These are phyloP conservation scores for Plasmodium ovale DNA, from an alignment of 169 alveolate genomes.

Conservation along the genomic window DNA sequence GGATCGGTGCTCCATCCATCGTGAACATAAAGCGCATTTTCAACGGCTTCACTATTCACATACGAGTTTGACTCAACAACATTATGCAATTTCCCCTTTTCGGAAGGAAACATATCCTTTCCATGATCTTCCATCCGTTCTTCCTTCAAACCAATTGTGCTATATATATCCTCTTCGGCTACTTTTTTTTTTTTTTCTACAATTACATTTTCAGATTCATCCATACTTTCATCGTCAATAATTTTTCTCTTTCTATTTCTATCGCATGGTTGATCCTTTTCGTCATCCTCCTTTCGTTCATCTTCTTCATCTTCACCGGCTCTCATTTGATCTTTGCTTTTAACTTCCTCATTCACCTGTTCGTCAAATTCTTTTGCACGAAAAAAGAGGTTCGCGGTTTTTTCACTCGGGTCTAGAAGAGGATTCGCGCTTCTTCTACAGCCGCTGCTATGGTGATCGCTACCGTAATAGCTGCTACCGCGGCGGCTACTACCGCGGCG, in stretches of 20 bases:
- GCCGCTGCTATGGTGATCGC: neutral
- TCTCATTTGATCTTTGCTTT: too few relatives aligned
- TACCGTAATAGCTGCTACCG: neutral
- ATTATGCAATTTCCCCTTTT: too few relatives aligned
- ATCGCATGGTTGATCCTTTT: neutral
- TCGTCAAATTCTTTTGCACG: neutral
- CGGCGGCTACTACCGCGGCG: too few relatives aligned
- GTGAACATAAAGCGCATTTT: neutral
- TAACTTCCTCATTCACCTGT: too few relatives aligned
- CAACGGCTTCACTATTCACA: too few relatives aligned
- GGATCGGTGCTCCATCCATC: neutral
- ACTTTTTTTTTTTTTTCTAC: neutral
- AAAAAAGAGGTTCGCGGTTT: neutral
- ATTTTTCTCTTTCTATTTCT: slow-evolving; percentile 5
- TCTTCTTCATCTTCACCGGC: neutral
- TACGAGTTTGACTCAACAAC: too few relatives aligned
- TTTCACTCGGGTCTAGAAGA: neutral
- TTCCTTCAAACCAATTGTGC: too few relatives aligned
- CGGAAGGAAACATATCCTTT: too few relatives aligned
- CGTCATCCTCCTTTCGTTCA: neutral
- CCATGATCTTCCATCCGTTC: too few relatives aligned
- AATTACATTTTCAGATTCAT: neutral
- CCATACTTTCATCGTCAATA: neutral
- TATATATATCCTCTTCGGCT: neutral
- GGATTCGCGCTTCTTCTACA: neutral